phyloP scores from a whole-genome alignment of 768 basidiomycete genomes.

The Leccinum truebloodii region DNA sequence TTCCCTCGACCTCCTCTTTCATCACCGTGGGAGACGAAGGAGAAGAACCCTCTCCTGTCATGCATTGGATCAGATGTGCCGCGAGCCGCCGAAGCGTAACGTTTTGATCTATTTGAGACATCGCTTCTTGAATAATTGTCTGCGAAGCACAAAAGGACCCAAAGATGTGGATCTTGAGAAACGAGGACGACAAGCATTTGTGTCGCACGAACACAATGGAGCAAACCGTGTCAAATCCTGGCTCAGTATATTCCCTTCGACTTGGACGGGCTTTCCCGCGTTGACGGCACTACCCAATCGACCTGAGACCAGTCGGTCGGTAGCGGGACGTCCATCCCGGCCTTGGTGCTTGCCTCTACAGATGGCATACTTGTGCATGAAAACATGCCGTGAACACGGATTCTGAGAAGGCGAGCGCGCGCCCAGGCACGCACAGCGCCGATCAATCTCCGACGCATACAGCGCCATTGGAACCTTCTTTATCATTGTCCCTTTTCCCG shows the following conservation, averaged over 20 bases:
- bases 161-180: conserved; percentile 40
- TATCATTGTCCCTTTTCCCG: conserved; percentile 48
- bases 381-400: background rate
- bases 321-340: conserved; percentile 23
- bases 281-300: conserved; percentile 20
- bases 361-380: background rate
- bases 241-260: conserved; percentile 25
- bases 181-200: conserved; percentile 36
- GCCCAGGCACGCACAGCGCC: conserved; percentile 34
- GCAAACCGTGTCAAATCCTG: conserved; percentile 37
- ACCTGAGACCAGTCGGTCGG: conserved; percentile 25
- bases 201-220: background rate
- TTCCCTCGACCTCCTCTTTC: conserved; percentile 30
- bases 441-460: conserved; percentile 42
- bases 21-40: background rate
- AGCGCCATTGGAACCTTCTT: conserved; percentile 44
- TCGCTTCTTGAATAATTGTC: conserved; percentile 13
- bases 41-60: background rate
- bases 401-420: background rate
- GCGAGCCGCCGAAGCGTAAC: conserved; percentile 36
- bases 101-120: conserved; percentile 33
- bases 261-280: conserved; percentile 3
- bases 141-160: conserved; percentile 29
- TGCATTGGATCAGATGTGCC: conserved; percentile 22
- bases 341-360: conserved; percentile 26